These are phyloP conservation scores for Sechiopsis laciniata DNA, from an alignment of 306 rosid species.

Conservation along the genomic window DNA sequence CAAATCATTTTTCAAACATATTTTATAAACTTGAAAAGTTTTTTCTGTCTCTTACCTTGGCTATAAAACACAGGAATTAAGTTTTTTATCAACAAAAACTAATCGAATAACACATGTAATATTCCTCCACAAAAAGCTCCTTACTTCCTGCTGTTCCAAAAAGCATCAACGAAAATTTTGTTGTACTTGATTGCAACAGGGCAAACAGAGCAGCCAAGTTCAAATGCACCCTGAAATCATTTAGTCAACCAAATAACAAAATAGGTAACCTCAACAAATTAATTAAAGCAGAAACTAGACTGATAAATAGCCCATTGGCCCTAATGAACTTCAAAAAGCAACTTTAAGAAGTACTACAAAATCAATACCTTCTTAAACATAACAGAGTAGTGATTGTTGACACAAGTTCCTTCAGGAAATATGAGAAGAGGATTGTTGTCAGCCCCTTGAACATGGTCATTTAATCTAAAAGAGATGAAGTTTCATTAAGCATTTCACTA, in stretches of 20 bases:
- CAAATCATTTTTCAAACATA: not conserved
- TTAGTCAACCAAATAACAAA: conserved; percentile 22
- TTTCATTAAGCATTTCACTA: conserved; percentile 8
- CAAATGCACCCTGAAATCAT: conserved; percentile 85
- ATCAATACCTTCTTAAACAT: conserved; percentile 84
- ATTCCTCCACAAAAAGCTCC: no score
- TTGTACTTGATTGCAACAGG: conserved; percentile 94
- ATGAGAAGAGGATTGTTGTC: conserved; percentile 95
- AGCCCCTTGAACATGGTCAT: conserved; percentile 77
- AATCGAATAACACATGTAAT: no score
- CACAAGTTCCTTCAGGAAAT: conserved; percentile 99
- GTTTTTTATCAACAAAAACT: not conserved
- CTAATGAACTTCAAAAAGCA: not conserved
- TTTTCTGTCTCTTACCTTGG: not conserved
- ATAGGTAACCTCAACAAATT: conserved; percentile 9
- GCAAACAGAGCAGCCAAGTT: conserved; percentile 90
- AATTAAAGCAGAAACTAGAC: not conserved
- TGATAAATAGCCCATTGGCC: not conserved
- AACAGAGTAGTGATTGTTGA: conserved; percentile 88
- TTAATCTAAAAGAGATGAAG: conserved; percentile 48
- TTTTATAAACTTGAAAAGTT: not conserved
- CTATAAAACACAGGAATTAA: not conserved
- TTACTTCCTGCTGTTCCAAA: conserved; percentile 98
- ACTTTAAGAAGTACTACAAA: not conserved
- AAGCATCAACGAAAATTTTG: conserved; percentile 92